Base-by-base conservation (phyloP, 345 rosid genomes). In the Cardamine resedifolia region DNA sequence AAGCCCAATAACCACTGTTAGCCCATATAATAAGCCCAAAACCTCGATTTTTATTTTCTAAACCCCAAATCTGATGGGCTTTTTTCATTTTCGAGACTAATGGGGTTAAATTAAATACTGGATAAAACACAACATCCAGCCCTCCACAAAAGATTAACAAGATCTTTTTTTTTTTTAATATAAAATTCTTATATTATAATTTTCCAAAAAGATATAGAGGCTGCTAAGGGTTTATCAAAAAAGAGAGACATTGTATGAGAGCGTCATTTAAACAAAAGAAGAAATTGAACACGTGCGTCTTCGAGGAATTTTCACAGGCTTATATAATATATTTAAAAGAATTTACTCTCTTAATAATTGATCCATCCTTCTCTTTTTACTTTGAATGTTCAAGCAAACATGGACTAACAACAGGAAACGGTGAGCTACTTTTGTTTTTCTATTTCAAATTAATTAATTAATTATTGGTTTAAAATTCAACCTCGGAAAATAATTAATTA, bases 321-420 rank as follows among this genome's bases (percentile, higher is more conserved):
- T 48, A 18, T 3, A 57, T n/a, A n/a, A n/a, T n/a, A 45, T 47
- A 47, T 66, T 66, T 59, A 74, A 66, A 66, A 23, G 10, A 4
- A 57, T 57, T n/a, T 10, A 19, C 27, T 10, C 43, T 56, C 34
- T 12, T 64, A 26, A 56, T 56, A 18, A 55, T 11, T 16, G 56
- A 11, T 64, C 36, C 20, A 18, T 21, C 16, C 16, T 45, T 47
- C 47, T 12, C 10, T 4, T 63, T 52, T 19, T 49, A 36, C 60
- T 66, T 74, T 74, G 52, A 74, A 74, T 66, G 72, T 72, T 74
- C 78, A 74, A 60, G 4, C 63, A 30, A 59, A 4, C 57, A 60
- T 67, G 68, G 78, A 75, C 78, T 75, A 75, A 30, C 68, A 68
- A 68, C 44, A 75, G 68, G 0, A 8, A 31, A 68, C n/a, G 73